These are phyloP conservation scores for sunflower (Helianthus annuus) DNA, from an alignment of 129 eudicot genomes.

Conservation along the genomic window DNA sequence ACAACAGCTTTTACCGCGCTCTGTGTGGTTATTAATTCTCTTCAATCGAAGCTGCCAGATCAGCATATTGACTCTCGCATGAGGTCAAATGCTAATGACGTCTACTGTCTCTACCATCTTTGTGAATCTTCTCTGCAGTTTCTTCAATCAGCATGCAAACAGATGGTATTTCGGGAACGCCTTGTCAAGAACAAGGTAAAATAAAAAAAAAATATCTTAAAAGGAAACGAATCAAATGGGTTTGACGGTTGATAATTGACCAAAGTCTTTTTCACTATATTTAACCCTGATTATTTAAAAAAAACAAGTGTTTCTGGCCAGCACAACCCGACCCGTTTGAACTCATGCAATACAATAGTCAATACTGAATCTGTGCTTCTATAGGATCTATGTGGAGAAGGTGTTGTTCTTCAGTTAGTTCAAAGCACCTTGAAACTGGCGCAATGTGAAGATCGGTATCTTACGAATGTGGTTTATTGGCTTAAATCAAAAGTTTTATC, in stretches of 20 bases:
- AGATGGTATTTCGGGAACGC: conserved; percentile 54
- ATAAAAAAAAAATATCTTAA: not conserved
- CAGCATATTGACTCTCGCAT: conserved; percentile 10
- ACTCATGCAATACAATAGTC: not conserved
- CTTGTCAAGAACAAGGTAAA: conserved; percentile 60
- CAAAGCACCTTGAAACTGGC: conserved; percentile 46
- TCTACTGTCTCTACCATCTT: conserved; percentile 54
- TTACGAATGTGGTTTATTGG: conserved; percentile 51
- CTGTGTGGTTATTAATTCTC: conserved; percentile 50
- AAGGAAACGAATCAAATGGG: conserved; percentile 1
- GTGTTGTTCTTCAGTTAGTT: conserved; percentile 64
- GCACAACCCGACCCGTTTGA: not conserved
- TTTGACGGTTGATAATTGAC: not conserved
- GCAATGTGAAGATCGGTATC: conserved; percentile 24
- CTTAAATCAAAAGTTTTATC: conserved; percentile 70
- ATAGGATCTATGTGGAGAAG: conserved; percentile 71
- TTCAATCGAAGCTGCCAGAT: conserved; percentile 51
- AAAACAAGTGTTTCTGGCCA: not conserved
- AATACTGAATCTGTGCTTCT: conserved; percentile 12
- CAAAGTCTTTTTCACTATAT: not conserved
- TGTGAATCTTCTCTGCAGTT: conserved; percentile 82
- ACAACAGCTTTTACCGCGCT: conserved; percentile 60
- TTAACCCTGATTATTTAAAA: too few relatives aligned
- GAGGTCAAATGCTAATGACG: conserved; percentile 36
- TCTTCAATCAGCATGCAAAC: conserved; percentile 65